These are phyloP conservation scores for Capsicum rhomboideum DNA, from an alignment of 257 asterid species.

Conservation along the genomic window DNA sequence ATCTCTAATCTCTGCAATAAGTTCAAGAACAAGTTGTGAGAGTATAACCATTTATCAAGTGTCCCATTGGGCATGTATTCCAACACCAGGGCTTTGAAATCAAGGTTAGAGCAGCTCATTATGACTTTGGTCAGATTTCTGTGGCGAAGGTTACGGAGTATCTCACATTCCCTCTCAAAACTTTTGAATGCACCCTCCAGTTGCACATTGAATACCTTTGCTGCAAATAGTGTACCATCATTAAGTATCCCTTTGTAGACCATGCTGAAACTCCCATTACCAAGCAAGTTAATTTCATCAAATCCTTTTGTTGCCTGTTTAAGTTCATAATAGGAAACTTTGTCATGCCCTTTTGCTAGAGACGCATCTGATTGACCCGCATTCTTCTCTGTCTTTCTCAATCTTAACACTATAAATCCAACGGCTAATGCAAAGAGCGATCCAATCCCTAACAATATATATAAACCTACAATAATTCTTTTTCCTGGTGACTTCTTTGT, in stretches of 20 bases:
- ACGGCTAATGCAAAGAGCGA: background rate
- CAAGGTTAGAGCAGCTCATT: background rate
- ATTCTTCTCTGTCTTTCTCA: background rate
- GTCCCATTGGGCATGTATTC: background rate
- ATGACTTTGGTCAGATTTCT: background rate
- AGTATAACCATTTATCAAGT: background rate
- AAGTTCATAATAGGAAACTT: background rate
- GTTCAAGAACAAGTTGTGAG: background rate
- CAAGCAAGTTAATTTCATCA: background rate
- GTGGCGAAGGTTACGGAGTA: background rate
- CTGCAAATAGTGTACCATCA: background rate
- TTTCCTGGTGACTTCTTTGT: background rate
- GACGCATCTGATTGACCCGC: background rate
- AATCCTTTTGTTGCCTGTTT: background rate
- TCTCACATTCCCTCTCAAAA: background rate
- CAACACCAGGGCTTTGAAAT: background rate
- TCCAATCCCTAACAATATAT: background rate
- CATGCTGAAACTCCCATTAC: background rate
- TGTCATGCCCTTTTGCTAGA: background rate
- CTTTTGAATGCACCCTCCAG: background rate
- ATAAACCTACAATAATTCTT: too few species aligned
- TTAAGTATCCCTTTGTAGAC: slow-evolving; percentile 1
- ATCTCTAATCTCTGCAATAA: background rate
- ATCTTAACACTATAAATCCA: background rate
- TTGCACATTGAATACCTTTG: background rate